Evolutionary conservation across 2,329 filamentous ascomycete species (phyloP).

Genomic region (Penicillium nordicum): DNA sequence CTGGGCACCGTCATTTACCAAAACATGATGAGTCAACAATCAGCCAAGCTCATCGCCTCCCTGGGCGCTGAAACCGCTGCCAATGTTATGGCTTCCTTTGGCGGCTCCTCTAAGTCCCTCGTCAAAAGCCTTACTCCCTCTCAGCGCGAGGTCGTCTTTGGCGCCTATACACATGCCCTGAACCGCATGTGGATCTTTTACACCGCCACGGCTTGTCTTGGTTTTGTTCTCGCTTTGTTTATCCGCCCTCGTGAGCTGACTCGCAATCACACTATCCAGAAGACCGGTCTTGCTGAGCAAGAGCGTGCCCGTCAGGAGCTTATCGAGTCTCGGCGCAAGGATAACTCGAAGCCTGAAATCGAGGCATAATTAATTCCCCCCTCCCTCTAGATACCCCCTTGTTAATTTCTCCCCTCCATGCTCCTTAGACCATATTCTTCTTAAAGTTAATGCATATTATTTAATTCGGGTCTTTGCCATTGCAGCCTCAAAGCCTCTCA

Average conservation of each 20-base stretch:
- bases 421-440: not conserved
- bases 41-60: constrained; percentile 24
- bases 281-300: constrained; percentile 46
- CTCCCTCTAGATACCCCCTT: not conserved
- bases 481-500: not conserved
- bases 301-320: constrained; percentile 42
- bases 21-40: constrained; percentile 36
- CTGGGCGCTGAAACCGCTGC: constrained; percentile 31
- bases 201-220: constrained; percentile 35
- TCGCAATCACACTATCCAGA: constrained; percentile 42
- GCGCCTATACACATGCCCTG: constrained; percentile 43
- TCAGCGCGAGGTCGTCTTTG: constrained; percentile 40
- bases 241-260: constrained; percentile 39
- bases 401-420: not conserved
- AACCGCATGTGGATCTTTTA: constrained; percentile 53
- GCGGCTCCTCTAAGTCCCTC: constrained; percentile 35
- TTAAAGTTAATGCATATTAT: not conserved
- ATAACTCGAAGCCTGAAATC: constrained; percentile 63
- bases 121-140: constrained; percentile 32
- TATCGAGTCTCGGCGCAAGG: constrained; percentile 48
- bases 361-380: constrained; percentile 13
- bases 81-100: constrained; percentile 31
- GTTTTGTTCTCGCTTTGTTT: constrained; percentile 41
- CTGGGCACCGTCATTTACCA: constrained; percentile 53
- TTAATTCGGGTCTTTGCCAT: not conserved